Evolutionary conservation across 2,329 filamentous ascomycete species (phyloP).

Genomic region (Fusarium setosum): DNA sequence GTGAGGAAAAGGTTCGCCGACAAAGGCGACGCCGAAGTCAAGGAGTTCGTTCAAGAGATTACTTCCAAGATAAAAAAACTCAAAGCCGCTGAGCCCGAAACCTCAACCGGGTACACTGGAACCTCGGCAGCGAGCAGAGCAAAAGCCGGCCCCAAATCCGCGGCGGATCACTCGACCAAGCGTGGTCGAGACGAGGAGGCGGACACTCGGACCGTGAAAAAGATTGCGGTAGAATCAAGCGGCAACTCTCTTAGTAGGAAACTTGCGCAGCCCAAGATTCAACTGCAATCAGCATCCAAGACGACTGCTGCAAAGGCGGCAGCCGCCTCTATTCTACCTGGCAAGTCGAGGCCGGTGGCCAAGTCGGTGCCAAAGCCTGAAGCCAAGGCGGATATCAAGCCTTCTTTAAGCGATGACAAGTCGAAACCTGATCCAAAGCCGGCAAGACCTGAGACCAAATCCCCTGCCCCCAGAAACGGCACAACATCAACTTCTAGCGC

Average conservation of each 20-base stretch:
- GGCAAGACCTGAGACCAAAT: slow-evolving; percentile 46
- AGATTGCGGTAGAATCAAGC: slow-evolving; percentile 55
- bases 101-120: slow-evolving; percentile 51
- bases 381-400: slow-evolving; percentile 40
- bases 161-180: slow-evolving; percentile 47
- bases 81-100: slow-evolving; percentile 48
- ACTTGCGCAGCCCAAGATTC: slow-evolving; percentile 50
- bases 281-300: slow-evolving; percentile 45
- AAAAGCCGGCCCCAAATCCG: slow-evolving; percentile 47
- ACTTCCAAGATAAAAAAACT: slow-evolving; percentile 59
- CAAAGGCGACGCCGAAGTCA: slow-evolving; percentile 73
- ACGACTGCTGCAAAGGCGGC: slow-evolving; percentile 46
- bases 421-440: slow-evolving; percentile 44
- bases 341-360: slow-evolving; percentile 57
- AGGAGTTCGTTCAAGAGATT: slow-evolving; percentile 70
- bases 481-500: slow-evolving; percentile 48
- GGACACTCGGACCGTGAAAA: slow-evolving; percentile 55
- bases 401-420: slow-evolving; percentile 47
- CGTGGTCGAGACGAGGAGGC: slow-evolving; percentile 54
- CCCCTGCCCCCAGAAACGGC: slow-evolving; percentile 43
- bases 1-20: slow-evolving; percentile 72
- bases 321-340: slow-evolving; percentile 56
- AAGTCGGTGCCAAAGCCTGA: slow-evolving; percentile 57
- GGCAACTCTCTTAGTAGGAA: slow-evolving; percentile 54
- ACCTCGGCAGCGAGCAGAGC: slow-evolving; percentile 54